Percentiles rank a stretch among this genome's conserved stretches.
Evolutionary conservation across 202 grass and related monocot species (phyloP).

Genomic region (Schoenoplectus triqueter): DNA sequence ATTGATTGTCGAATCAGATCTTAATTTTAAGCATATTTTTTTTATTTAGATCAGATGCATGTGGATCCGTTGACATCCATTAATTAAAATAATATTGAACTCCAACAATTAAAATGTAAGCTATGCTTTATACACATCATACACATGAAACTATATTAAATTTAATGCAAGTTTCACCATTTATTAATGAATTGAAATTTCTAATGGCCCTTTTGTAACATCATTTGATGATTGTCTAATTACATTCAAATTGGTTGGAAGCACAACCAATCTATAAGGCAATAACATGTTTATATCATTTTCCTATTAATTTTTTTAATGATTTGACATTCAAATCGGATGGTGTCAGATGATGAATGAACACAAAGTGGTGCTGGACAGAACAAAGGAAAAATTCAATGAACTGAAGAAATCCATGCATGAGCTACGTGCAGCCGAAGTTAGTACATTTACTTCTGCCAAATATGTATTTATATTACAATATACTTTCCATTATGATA

Average conservation of each 20-base stretch:
- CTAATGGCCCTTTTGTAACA: too few relatives aligned
- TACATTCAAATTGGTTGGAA: not conserved
- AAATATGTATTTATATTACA: conserved; percentile 21
- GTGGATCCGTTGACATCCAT: not conserved
- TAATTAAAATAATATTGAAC: not conserved
- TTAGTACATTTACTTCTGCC: conserved; percentile 37
- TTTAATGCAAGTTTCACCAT: conserved; percentile 1
- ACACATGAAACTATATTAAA: not conserved
- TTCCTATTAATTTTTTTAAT: not conserved
- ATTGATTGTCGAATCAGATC: not conserved
- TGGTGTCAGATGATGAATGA: conserved; percentile 63
- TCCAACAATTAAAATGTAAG: not conserved
- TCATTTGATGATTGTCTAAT: conserved; percentile 14
- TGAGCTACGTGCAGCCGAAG: conserved; percentile 75
- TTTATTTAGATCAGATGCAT: not conserved
- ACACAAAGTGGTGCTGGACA: conserved; percentile 74
- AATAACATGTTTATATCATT: not conserved
- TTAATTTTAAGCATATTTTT: conserved; percentile 39
- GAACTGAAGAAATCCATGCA: conserved; percentile 82
- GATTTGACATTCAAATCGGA: not conserved
- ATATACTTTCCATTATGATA: not conserved
- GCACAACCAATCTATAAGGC: not conserved
- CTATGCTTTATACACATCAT: not conserved
- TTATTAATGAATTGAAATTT: not conserved
- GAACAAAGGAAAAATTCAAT: conserved; percentile 82